These are phyloP conservation scores for Pisolithus tinctorius DNA, from an alignment of 768 basidiomycete species.

Conservation along the genomic window DNA sequence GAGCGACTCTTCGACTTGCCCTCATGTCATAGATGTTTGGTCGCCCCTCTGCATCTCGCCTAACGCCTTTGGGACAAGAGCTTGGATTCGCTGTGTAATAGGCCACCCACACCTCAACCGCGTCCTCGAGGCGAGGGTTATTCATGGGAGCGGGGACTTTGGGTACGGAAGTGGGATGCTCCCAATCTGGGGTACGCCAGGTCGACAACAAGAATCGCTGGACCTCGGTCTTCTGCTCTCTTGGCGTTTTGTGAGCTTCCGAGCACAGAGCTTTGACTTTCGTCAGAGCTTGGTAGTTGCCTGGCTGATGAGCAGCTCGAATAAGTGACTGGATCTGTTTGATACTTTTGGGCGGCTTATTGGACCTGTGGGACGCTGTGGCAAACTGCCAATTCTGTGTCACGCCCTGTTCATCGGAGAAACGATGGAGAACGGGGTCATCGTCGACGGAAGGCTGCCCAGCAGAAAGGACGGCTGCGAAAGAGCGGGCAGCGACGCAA, in stretches of 20 bases:
- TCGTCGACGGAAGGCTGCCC: slow-evolving; percentile 22
- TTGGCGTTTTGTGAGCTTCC: slow-evolving; percentile 37
- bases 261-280: slow-evolving; percentile 40
- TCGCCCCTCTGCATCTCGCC: slow-evolving; percentile 30
- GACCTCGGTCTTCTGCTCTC: slow-evolving; percentile 39
- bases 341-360: slow-evolving; percentile 30
- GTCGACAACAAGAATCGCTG: slow-evolving; percentile 36
- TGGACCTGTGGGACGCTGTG: slow-evolving; percentile 9
- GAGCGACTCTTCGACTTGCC: slow-evolving; percentile 42
- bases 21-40: slow-evolving; percentile 38
- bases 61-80: slow-evolving; percentile 44
- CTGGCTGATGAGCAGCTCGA: slow-evolving; percentile 36
- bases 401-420: slow-evolving; percentile 15
- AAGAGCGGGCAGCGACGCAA: slow-evolving; percentile 29
- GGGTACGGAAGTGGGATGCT: slow-evolving; percentile 15
- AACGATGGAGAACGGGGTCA: slow-evolving; percentile 15
- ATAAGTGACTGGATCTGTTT: slow-evolving; percentile 38
- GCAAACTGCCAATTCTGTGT: slow-evolving; percentile 20
- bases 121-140: slow-evolving; percentile 42
- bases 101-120: slow-evolving; percentile 39
- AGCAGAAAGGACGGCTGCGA: slow-evolving; percentile 26
- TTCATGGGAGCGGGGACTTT: slow-evolving; percentile 22
- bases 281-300: slow-evolving; percentile 33
- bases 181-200: slow-evolving; percentile 39
- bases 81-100: slow-evolving; percentile 38